A percentile compares a stretch with the other conserved stretches of the same genome.
These are phyloP conservation scores for Epithemia pelagica DNA, from an alignment of 108 stramenopile species.

Conservation along the genomic window DNA sequence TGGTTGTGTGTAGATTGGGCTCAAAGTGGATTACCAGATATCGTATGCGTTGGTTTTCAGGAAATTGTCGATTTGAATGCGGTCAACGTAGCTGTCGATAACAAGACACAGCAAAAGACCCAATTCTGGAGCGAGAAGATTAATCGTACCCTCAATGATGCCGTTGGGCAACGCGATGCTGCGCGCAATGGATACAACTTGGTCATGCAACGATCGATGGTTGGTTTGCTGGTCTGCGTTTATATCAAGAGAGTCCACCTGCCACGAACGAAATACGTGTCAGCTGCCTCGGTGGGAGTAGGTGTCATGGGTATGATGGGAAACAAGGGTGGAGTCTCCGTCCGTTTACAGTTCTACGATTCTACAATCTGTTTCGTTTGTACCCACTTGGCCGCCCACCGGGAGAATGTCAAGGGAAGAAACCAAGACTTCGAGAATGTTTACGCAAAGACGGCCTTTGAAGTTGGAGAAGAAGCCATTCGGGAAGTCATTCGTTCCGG, in stretches of 20 bases:
- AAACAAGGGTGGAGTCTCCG: constrained; percentile 95
- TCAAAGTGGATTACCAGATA: constrained; percentile 50
- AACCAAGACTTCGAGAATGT: constrained; percentile 93
- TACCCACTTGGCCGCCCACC: constrained; percentile 95
- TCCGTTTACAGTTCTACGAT: constrained; percentile 88
- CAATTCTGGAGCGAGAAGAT: constrained; percentile 85
- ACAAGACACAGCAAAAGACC: constrained; percentile 83
- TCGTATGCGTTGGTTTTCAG: constrained; percentile 94
- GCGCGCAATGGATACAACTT: constrained; percentile 43
- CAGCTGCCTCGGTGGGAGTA: constrained; percentile 79
- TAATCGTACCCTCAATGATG: constrained; percentile 59
- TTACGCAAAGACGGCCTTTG: constrained; percentile 70
- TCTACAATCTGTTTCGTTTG: constrained; percentile 92
- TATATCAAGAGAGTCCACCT: constrained; percentile 79
- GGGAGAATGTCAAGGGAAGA: constrained; percentile 92
- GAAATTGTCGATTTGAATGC: constrained; percentile 99
- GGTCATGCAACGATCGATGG: constrained; percentile 69
- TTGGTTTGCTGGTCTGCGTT: constrained; percentile 90
- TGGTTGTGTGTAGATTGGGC: constrained; percentile 89
- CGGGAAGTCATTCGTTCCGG: constrained; percentile 74
- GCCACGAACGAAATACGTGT: constrained; percentile 54
- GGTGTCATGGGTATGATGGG: constrained; percentile 99
- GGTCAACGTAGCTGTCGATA: constrained; percentile 96
- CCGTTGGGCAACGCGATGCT: constrained; percentile 50
- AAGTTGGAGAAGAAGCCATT: constrained; percentile 83